These are phyloP conservation scores for Nothophoma quercina DNA, from an alignment of 2,329 filamentous ascomycete species.

Conservation along the genomic window DNA sequence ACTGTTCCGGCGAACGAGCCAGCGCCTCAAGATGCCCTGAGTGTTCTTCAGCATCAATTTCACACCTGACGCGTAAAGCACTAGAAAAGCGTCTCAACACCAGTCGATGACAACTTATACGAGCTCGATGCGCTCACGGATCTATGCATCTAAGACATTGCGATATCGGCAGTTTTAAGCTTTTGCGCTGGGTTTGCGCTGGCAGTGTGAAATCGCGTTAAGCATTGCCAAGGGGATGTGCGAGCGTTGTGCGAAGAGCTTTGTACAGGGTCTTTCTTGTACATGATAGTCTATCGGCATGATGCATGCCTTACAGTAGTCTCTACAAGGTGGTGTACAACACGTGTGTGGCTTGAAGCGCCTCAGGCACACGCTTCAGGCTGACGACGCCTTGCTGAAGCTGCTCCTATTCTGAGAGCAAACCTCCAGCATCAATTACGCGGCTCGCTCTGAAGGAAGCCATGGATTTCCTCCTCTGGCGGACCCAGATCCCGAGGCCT, in stretches of 20 bases:
- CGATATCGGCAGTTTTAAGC: neutral
- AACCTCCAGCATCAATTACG: too few species aligned
- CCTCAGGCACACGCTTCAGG: neutral
- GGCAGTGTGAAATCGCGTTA: neutral
- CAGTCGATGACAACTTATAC: too few species aligned
- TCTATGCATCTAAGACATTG: neutral
- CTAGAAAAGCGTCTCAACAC: conserved; percentile 1
- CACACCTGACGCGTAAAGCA: conserved; percentile 7
- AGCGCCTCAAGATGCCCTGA: neutral
- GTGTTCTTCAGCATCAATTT: neutral
- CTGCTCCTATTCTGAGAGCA: too few species aligned
- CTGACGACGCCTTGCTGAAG: conserved; percentile 15
- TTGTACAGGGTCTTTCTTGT: conserved; percentile 4
- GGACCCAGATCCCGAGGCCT: neutral
- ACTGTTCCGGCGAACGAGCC: neutral
- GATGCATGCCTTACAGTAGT: neutral
- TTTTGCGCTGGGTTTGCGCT: neutral
- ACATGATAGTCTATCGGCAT: neutral
- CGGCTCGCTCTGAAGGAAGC: conserved; percentile 22
- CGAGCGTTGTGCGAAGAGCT: conserved; percentile 5
- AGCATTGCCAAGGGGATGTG: conserved; percentile 5
- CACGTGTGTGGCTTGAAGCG: conserved; percentile 1
- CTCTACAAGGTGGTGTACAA: conserved; percentile 1
- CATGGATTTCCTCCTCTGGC: conserved; percentile 23
- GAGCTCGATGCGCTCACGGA: too few species aligned